phyloP scores from a whole-genome alignment of 148 eudicot species.

The Nyssa sinensis region DNA sequence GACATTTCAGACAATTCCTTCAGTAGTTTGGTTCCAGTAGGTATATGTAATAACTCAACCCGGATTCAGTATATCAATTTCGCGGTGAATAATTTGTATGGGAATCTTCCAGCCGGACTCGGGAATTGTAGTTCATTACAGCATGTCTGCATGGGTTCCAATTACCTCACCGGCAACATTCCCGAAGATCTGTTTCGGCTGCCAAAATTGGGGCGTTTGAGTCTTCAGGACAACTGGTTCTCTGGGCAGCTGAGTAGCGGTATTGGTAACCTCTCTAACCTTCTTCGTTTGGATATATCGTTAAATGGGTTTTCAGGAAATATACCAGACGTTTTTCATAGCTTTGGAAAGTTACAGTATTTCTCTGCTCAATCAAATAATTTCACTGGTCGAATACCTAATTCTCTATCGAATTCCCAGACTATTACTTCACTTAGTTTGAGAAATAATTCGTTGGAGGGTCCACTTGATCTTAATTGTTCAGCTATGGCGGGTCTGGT shows the following conservation, averaged over 20 bases:
- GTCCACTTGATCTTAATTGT: conserved; percentile 27
- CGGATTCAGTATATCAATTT: conserved; percentile 8
- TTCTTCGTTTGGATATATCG: conserved; percentile 27
- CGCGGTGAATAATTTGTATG: conserved; percentile 14
- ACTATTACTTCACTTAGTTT: conserved; percentile 18
- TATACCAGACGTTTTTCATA: conserved; percentile 29
- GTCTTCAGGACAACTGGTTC: conserved; percentile 22
- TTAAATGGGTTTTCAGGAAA: conserved; percentile 19
- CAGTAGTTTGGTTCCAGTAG: conserved; percentile 3
- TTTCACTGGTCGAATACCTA: conserved; percentile 21
- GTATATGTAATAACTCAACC: conserved; percentile 19
- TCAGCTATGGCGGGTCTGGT: conserved; percentile 25
- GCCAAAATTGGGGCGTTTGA: conserved; percentile 12
- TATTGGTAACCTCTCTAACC: conserved; percentile 26
- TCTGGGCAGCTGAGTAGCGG: conserved; percentile 9
- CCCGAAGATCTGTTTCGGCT: conserved; percentile 22
- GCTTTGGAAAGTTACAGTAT: conserved; percentile 12
- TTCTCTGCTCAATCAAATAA: conserved; percentile 27
- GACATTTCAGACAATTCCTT: conserved; percentile 22
- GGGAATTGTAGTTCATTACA: conserved; percentile 30
- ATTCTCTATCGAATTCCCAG: conserved; percentile 23
- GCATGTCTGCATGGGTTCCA: conserved; percentile 19
- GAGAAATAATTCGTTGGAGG: conserved; percentile 31
- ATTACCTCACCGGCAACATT: conserved; percentile 15
- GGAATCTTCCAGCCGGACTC: conserved; percentile 18